Evolutionary conservation across 805 yeast genomes (phyloP), one percentile per base, ranked within the genome.

Genomic region (Spathaspora sp.): DNA sequence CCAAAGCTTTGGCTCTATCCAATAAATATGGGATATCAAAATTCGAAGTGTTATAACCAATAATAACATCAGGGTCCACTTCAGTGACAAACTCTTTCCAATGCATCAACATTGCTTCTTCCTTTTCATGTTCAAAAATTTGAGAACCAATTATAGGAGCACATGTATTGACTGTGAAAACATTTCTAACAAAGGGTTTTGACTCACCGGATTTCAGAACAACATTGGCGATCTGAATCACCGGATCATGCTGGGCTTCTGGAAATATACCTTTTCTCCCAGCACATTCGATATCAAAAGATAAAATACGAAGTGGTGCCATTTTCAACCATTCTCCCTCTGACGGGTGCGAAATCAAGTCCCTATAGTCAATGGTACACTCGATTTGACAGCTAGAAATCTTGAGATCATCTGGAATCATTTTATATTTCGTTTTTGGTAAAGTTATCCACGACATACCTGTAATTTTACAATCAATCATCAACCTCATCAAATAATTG

Each of bases 381-480:
- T 94, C 99, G 26, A 92, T 67, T 68, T 94, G 99, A 65, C 97
- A 89, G 0, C 86, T 81, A 0, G 97, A 89, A 8, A 85, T 78
- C 55, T 70, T 75, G 11, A 67, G 59, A 2, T 59, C 55, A 1
- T 65, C 57, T 3, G 73, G 66, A 2, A 82, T 76, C 55, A 83
- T 47, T 1, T 63, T 60, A 66, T 92, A 96, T 57, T 80, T 86
- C 0, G 83, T 83, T 51, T 76, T 80, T 0, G 98, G 97, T 23
- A 93, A 76, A 0, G 97, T 87, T 26, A 96, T 77, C 99, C 99
- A 94, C 23, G 96, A 87, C 99, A 94, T 94, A 40, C 99, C 96
- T 0, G 93, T 87, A 54, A 93, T 89, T 47, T 86, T 82, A 68
- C 96, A 86, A 69, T 94, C 99, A 44, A 94, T 82, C 94, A 94